Conservation (phyloP, 2,329 filamentous ascomycete species). For the Fusarium duplospermum region DNA sequence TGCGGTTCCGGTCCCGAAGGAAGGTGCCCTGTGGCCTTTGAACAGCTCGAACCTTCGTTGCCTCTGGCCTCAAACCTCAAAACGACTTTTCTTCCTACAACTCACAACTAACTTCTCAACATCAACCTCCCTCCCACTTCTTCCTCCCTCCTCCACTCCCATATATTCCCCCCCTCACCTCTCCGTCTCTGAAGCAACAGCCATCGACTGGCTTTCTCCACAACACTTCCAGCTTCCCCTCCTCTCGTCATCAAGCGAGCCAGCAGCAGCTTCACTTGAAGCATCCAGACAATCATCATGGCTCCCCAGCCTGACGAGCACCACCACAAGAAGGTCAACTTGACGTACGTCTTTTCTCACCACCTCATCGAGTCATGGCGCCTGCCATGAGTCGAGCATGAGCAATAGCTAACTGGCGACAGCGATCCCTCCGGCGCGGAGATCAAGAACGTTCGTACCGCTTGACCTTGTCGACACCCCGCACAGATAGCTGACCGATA, state of each 20-base stretch:
- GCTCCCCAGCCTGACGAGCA: constrained; percentile 73
- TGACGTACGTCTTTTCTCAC: constrained; percentile 70
- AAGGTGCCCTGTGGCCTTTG: constrained; percentile 45
- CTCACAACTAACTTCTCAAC: constrained; percentile 31
- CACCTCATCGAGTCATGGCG: background rate
- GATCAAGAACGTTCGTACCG: constrained; percentile 77
- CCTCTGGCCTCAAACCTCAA: constrained; percentile 32
- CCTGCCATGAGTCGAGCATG: constrained; percentile 1
- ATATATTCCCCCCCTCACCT: background rate
- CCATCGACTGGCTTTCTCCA: constrained; percentile 37
- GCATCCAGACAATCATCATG: constrained; percentile 66
- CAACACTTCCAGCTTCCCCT: constrained; percentile 32
- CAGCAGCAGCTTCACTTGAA: constrained; percentile 44
- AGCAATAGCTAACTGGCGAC: constrained; percentile 51
- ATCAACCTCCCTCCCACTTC: constrained; percentile 11
- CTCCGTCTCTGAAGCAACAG: constrained; percentile 19
- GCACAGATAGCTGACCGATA: constrained; percentile 49
- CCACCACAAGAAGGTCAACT: constrained; percentile 80
- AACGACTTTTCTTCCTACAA: constrained; percentile 34
- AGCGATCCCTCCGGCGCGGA: constrained; percentile 93
- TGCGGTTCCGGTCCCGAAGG: constrained; percentile 40
- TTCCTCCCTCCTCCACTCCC: background rate
- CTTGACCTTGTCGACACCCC: constrained; percentile 25
- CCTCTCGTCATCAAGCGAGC: constrained; percentile 41
- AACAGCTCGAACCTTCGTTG: constrained; percentile 44